Evolutionary conservation across 2,329 filamentous ascomycete species (phyloP), one percentile per base, ranked within the genome.

Genomic region (Botryosphaeria agaves): DNA sequence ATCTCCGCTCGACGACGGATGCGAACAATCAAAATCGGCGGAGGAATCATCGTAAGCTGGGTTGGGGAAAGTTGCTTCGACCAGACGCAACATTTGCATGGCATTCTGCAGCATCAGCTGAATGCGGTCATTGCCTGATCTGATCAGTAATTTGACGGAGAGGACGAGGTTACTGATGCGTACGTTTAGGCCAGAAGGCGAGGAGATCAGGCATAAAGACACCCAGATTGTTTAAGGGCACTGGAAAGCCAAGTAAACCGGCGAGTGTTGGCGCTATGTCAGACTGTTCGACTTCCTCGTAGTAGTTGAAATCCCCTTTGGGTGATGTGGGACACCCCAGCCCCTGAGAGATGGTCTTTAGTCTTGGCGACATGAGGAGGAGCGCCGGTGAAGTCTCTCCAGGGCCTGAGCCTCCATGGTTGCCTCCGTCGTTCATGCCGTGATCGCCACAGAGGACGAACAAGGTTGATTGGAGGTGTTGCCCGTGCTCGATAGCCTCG

Each of bases 361-460:
- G 62, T 45, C 83, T 89, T 0, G 87, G 84, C 2, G 84, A 89
- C 38, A 92, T 70, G 50, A 98, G 95, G 14, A 94, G 69, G 7
- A 98, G 59, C 11, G 89, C 89, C 0, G 89, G 78, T 1, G 87
- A 94, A 2, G 89, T 95, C 58, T 98, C 89, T 26, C 89, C 87
- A 2, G 83, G 71, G 0, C 85, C 85, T 7, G 87, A 94, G 23
- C 87, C 89, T 18, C 89, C 89, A 49, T 98, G 89, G 41, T 95
- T 95, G 2, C 89, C 89, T 14, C 82, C 89, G 43, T 95, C 87
- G 42, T 95, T 98, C 89, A 98, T 98, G n/a, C 89, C 89, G 48
- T 98, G 89, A 44, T 98, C 91, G 33, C 89, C 89, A 33, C 77
- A 83, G 5, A 98, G 57, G 3, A 98, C 74, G 27, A 98, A 66